Percentiles rank a stretch among this genome's conserved stretches.
Conservation (phyloP, 805 yeast genomes). For the Saccharomycopsis malanga region DNA sequence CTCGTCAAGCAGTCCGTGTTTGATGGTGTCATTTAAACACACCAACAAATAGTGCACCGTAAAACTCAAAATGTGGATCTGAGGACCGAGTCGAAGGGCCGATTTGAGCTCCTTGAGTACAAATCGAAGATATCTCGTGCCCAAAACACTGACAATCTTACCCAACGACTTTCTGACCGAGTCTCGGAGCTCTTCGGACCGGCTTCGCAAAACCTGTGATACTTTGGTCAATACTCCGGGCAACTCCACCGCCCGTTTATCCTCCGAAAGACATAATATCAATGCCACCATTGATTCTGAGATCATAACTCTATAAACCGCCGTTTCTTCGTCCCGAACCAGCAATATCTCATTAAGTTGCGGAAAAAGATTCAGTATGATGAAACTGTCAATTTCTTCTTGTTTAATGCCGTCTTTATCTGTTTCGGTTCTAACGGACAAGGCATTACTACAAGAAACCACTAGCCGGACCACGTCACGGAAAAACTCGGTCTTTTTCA, state of each 20-base stretch:
- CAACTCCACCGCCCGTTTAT: constrained; percentile 47
- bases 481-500: constrained; percentile 42
- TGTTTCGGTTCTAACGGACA: constrained; percentile 26
- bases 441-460: constrained; percentile 41
- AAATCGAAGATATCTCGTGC: constrained; percentile 66
- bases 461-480: constrained; percentile 54
- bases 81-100: constrained; percentile 84
- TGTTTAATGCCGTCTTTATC: constrained; percentile 23
- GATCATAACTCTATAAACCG: constrained; percentile 66
- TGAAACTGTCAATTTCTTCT: constrained; percentile 37
- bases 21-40: constrained; percentile 38
- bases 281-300: constrained; percentile 74
- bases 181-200: constrained; percentile 84
- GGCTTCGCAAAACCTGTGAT: constrained; percentile 83
- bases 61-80: constrained; percentile 84
- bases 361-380: constrained; percentile 54
- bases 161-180: constrained; percentile 71
- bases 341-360: constrained; percentile 52
- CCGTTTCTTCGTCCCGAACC: constrained; percentile 70
- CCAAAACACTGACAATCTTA: constrained; percentile 55
- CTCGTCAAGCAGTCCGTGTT: constrained; percentile 71
- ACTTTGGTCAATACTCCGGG: constrained; percentile 80
- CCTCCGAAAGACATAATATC: constrained; percentile 53
- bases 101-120: constrained; percentile 69
- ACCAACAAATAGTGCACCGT: constrained; percentile 72